Conservation (phyloP, 768 basidiomycete genomes). For the Cystofilobasidium ferigula region DNA sequence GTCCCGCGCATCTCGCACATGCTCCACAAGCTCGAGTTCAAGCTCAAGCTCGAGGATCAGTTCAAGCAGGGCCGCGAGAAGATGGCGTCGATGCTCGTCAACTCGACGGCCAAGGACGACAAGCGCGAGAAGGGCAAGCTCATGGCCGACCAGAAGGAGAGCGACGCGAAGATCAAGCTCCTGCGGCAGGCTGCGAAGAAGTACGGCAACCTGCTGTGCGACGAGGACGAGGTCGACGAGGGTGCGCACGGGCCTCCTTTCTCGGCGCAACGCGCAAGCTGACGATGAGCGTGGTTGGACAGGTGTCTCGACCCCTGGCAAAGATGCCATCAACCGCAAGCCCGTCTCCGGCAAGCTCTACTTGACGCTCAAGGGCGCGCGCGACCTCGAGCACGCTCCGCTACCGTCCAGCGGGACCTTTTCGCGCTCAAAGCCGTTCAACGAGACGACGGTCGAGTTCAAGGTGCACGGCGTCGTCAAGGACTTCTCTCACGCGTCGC, state of each 20-base stretch:
- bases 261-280: neutral
- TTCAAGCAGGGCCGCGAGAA: constrained; percentile 98
- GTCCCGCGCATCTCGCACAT: constrained; percentile 92
- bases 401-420: constrained; percentile 44
- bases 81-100: constrained; percentile 84
- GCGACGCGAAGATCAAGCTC: constrained; percentile 91
- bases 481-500: constrained; percentile 80
- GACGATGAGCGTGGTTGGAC: neutral
- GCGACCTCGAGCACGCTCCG: constrained; percentile 90
- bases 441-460: constrained; percentile 83
- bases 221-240: constrained; percentile 50
- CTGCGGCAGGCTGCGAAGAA: constrained; percentile 81
- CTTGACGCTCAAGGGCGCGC: constrained; percentile 76
- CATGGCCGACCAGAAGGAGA: constrained; percentile 84
- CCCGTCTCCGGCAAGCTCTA: constrained; percentile 85
- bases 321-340: constrained; percentile 79
- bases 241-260: constrained; percentile 41
- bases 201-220: constrained; percentile 84
- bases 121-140: constrained; percentile 89
- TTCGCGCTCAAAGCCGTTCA: constrained; percentile 58
- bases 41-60: constrained; percentile 93
- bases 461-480: constrained; percentile 93
- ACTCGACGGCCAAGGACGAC: constrained; percentile 71
- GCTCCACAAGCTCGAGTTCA: constrained; percentile 98
- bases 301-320: constrained; percentile 35